Base-by-base conservation (phyloP, 2,329 filamentous ascomycete genomes). In the Epichloe brachyelytri region DNA sequence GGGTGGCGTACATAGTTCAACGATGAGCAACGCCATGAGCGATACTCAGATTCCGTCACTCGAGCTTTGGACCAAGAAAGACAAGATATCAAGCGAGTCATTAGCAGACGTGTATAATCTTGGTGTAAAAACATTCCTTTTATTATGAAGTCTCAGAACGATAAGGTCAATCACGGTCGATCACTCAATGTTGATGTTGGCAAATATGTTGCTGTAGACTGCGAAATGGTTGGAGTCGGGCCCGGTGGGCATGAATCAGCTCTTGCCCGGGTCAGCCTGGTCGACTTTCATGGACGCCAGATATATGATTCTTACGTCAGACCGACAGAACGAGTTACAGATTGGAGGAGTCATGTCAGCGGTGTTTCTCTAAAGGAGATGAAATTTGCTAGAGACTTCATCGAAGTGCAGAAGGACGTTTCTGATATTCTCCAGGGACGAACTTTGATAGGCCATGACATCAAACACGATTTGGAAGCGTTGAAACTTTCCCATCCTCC, bases 161-260 rank as follows among this genome's bases (percentile, higher is more conserved):
- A 76, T 47, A 75, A 73, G 43, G 70, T 83, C 54, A 87, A 88
- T 61, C 76, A 79, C 43, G 85, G 85, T 1, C 70, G 81, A 3
- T 76, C 78, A 2, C 66, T 71, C 22, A 79, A 76, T 5, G 69
- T 85, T 37, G 79, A 88, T 49, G 71, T 90, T 19, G 93, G 91
- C 48, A 95, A 93, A 74, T 98, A 95, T 65, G 71, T 98, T 41
- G 86, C 87, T 19, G 80, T 98, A 45, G 93, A 98, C 71, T 98
- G 93, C 67, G 93, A 98, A 70, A 98, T 98, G 93, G 93, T 98
- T 26, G 93, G 91, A 46, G 80, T 94, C 12, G 86, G 85, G 0
- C 78, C 79, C 1, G 80, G 80, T 48, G 78, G 80, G 20, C 75
- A 83, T 56, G 78, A 82, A 62, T 89, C 88, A 37, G 82, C 82